Conservation (phyloP, 73 alveolate genomes). For the Tetrahymena elliotti region DNA sequence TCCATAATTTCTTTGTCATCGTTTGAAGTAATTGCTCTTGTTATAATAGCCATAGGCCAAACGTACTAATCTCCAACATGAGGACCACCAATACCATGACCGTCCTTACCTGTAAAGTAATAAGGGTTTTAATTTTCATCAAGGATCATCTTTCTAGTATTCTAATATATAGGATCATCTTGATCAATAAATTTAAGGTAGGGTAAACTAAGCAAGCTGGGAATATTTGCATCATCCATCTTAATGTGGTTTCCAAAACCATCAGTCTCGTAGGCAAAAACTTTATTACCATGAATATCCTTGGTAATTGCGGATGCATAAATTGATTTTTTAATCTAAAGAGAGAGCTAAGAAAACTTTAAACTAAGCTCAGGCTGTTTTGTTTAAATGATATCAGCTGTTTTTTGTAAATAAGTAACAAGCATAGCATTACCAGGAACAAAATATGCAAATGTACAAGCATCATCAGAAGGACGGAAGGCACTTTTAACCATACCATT, state of each 20-base stretch:
- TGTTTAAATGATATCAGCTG: conserved; percentile 44
- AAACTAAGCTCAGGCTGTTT: conserved; percentile 5
- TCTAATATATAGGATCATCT: conserved; percentile 54
- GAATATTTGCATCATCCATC: conserved; percentile 86
- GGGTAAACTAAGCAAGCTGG: conserved; percentile 65
- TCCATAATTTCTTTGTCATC: conserved; percentile 54
- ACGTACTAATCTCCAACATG: conserved; percentile 64
- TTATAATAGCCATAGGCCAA: conserved; percentile 78
- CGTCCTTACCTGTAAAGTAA: conserved; percentile 61
- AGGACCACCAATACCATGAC: conserved; percentile 70
- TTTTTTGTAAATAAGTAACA: conserved; percentile 54
- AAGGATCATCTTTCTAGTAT: conserved; percentile 64
- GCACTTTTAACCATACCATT: conserved; percentile 67
- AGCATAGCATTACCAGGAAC: conserved; percentile 79
- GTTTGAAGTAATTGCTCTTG: conserved; percentile 67
- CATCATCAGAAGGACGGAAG: conserved; percentile 78
- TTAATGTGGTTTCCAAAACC: conserved; percentile 61
- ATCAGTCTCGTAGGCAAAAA: conserved; percentile 69
- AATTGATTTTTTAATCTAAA: conserved; percentile 53
- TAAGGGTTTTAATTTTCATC: conserved; percentile 58
- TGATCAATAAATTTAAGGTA: conserved; percentile 55
- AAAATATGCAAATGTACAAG: conserved; percentile 55
- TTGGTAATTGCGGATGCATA: conserved; percentile 47
- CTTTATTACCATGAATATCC: conserved; percentile 27
- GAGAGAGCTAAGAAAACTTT: not conserved